A percentile compares a stretch with the other conserved stretches of the same genome.
Conservation (phyloP, 345 rosid genomes). For the Melastoma malabathricum region DNA sequence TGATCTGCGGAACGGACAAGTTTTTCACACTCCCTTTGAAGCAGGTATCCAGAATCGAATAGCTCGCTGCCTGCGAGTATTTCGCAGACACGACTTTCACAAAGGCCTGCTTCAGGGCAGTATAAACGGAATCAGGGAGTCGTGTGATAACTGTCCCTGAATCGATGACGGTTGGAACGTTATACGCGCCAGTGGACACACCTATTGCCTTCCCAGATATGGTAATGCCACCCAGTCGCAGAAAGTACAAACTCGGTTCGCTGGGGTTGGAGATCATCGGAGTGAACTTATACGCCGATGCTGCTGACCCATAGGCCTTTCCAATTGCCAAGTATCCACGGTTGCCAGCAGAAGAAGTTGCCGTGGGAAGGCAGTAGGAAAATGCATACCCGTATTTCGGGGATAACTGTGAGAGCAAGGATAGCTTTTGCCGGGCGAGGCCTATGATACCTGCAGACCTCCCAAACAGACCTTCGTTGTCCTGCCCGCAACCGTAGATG, state of each 20-base stretch:
- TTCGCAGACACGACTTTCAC: conserved; percentile 18
- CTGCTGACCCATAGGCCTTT: conserved; percentile 5
- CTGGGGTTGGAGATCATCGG: conserved; percentile 17
- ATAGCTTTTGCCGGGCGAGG: conserved; percentile 25
- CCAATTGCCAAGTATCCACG: conserved; percentile 29
- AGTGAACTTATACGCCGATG: conserved; percentile 23
- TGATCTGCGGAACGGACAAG: conserved; percentile 20
- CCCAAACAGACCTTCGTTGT: conserved; percentile 32
- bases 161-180: conserved; percentile 31
- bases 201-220: conserved; percentile 20
- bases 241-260: conserved; percentile 19
- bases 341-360: conserved; percentile 5
- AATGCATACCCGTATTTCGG: conserved; percentile 19
- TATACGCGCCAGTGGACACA: conserved; percentile 9
- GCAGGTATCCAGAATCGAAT: conserved; percentile 30
- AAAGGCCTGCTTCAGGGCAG: conserved; percentile 17
- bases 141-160: conserved; percentile 42
- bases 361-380: conserved; percentile 36
- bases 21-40: conserved; percentile 19
- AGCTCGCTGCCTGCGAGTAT: conserved; percentile 15
- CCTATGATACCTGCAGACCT: conserved; percentile 31
- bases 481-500: conserved; percentile 39
- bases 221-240: conserved; percentile 14
- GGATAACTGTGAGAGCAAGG: conserved; percentile 24
- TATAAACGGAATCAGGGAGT: conserved; percentile 23